A percentile compares a stretch with the other conserved stretches of the same genome.
Evolutionary conservation across 129 eudicot species (phyloP).

Genomic region (Solidago caesia): DNA sequence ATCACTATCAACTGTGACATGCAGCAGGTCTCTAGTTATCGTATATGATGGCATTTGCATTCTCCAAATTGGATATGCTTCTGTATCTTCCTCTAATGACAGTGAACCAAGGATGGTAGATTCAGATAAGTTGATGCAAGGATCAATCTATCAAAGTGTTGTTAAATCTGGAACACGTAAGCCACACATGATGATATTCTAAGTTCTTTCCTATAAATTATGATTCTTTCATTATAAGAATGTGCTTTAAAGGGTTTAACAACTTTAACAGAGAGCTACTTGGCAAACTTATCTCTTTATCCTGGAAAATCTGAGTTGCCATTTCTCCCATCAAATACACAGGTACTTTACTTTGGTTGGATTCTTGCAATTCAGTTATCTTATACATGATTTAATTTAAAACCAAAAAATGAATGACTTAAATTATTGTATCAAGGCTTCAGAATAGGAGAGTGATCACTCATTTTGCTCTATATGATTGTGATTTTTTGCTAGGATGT

Average conservation of each 20-base stretch:
- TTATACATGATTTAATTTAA: constrained; percentile 8
- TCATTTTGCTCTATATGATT: constrained; percentile 2
- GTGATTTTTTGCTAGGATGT: constrained; percentile 11
- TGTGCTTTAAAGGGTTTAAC: background rate
- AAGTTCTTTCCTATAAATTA: background rate
- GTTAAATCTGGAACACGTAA: constrained; percentile 83
- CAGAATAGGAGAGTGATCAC: constrained; percentile 5
- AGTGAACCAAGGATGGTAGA: constrained; percentile 60
- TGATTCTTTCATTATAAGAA: background rate
- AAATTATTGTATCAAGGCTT: background rate
- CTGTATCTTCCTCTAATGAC: constrained; percentile 47
- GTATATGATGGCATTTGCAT: constrained; percentile 68
- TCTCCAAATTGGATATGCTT: constrained; percentile 78
- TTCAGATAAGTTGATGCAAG: constrained; percentile 60
- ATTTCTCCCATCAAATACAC: constrained; percentile 89
- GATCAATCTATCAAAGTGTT: constrained; percentile 69
- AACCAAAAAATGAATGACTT: background rate
- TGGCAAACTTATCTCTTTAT: constrained; percentile 91
- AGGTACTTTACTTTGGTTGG: constrained; percentile 45
- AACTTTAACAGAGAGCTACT: constrained; percentile 68
- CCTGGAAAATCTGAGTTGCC: constrained; percentile 94
- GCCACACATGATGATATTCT: constrained; percentile 18
- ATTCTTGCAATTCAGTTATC: background rate
- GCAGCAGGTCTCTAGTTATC: constrained; percentile 85
- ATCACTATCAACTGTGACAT: constrained; percentile 65